Evolutionary conservation across 768 basidiomycete species (phyloP).

Genomic region (Sistotremastrum niveocremeum): DNA sequence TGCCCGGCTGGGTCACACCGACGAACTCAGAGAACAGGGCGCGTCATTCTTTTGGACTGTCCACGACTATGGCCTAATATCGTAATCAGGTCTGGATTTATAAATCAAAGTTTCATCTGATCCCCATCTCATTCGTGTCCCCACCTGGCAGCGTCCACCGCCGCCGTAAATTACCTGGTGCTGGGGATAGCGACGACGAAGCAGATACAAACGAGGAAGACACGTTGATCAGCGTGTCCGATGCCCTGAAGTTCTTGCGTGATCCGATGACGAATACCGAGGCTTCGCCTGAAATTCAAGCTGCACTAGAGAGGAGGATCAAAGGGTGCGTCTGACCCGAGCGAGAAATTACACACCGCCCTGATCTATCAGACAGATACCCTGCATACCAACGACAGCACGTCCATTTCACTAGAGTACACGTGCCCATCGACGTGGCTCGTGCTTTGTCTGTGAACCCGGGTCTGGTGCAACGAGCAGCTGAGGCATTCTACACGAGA

Average conservation of each 20-base stretch:
- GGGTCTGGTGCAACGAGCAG: slow-evolving; percentile 68
- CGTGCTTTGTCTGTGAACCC: slow-evolving; percentile 52
- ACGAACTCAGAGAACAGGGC: slow-evolving; percentile 89
- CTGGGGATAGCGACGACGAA: slow-evolving; percentile 38
- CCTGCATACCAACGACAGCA: slow-evolving; percentile 52
- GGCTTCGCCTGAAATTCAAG: slow-evolving; percentile 49
- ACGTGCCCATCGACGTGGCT: slow-evolving; percentile 70
- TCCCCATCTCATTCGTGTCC: slow-evolving; percentile 70
- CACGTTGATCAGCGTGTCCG: slow-evolving; percentile 40
- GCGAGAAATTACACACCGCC: too few species aligned
- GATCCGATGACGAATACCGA: slow-evolving; percentile 39
- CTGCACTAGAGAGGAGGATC: slow-evolving; percentile 57
- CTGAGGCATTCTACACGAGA: slow-evolving; percentile 90
- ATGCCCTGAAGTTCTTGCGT: slow-evolving; percentile 52
- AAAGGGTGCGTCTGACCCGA: slow-evolving; percentile 30
- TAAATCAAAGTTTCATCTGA: slow-evolving; percentile 67
- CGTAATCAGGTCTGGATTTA: slow-evolving; percentile 79
- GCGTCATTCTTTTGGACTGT: slow-evolving; percentile 24
- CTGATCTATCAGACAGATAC: slow-evolving; percentile 34
- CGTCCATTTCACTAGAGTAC: slow-evolving; percentile 64
- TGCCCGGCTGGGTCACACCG: slow-evolving; percentile 88
- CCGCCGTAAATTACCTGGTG: slow-evolving; percentile 30
- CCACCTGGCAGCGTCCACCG: slow-evolving; percentile 40
- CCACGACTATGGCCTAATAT: slow-evolving; percentile 8
- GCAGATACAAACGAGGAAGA: slow-evolving; percentile 28